Base-by-base conservation (phyloP, 306 rosid species). In the Albizia julibrissin region DNA sequence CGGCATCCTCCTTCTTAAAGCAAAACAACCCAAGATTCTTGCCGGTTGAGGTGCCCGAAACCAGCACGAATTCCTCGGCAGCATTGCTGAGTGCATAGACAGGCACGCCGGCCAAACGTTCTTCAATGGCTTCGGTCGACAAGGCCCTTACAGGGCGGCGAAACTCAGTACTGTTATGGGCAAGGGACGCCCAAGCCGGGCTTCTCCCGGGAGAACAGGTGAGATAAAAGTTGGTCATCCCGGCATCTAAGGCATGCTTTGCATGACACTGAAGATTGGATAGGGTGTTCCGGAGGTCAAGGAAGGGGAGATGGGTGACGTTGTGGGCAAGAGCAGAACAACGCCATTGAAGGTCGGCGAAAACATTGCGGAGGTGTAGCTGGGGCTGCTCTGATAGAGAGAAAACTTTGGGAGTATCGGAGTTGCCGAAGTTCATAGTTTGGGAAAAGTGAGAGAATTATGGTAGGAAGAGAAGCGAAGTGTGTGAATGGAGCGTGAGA, bases 71-170 rank as follows among this genome's bases (percentile, higher is more conserved):
- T 83, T 95, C 98, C 43, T 95, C 98, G 0, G 88, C 59, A 6
- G 90, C 88, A 80, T 93, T 95, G 82, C 97, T 93, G 33, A 93
- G 98, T 3, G 98, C 98, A 79, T 93, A 95, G 0, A 95, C 98
- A 22, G 98, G 98, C 3, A 95, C 92, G 16, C 98, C 98, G 0
- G 92, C 92, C 13, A 95, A 76, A 12, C 98, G 83, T 89, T 91
- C 92, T 74, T 93, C 97, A 43, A 95, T 91, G 77, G 91, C 89
- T 81, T 93, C 94, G 1, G 79, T 82, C 1, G 98, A 66, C 91
- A 90, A 68, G 79, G 87, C 58, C 11, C 26, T 47, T n/a, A 37
- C 12, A 22, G 88, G 82, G 27, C 42, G 82, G 15, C 50, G 54
- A 47, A 46, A 34, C 5, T 80, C 80, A 7, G 27, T 5, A 22